Percentiles rank a stretch among this genome's conserved stretches.
These are phyloP conservation scores for Trapa bicornis DNA, from an alignment of 345 rosid genomes.

Conservation along the genomic window DNA sequence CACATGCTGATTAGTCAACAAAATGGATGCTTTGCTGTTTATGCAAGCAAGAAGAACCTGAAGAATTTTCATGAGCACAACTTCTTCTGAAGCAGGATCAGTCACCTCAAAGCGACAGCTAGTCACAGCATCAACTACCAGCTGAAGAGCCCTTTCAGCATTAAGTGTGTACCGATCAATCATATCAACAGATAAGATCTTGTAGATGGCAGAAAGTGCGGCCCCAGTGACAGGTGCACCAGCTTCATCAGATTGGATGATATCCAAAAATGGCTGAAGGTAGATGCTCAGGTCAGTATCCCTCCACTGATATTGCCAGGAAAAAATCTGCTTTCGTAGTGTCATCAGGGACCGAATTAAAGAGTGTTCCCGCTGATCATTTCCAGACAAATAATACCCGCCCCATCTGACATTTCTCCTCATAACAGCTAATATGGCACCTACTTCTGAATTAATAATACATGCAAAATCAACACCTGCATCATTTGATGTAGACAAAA, in stretches of 20 bases:
- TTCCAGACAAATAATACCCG: conserved; percentile 81
- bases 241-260: conserved; percentile 81
- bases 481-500: conserved; percentile 35
- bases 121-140: conserved; percentile 94
- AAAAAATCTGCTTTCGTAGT: conserved; percentile 69
- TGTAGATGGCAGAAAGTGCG: conserved; percentile 82
- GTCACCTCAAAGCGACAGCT: conserved; percentile 97
- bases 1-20: conserved; percentile 91
- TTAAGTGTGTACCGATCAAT: conserved; percentile 65
- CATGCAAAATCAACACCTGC: conserved; percentile 51
- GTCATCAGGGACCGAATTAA: conserved; percentile 80
- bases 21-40: conserved; percentile 81
- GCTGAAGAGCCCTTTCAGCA: conserved; percentile 83
- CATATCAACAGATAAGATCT: conserved; percentile 65
- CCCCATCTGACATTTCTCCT: conserved; percentile 98
- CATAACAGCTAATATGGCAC: conserved; percentile 94
- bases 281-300: conserved; percentile 61
- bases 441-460: conserved; percentile 76
- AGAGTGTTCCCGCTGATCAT: conserved; percentile 85
- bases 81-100: conserved; percentile 97
- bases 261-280: conserved; percentile 87
- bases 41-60: conserved; percentile 91
- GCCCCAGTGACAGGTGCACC: conserved; percentile 89
- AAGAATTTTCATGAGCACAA: conserved; percentile 94
- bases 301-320: conserved; percentile 88